These are phyloP conservation scores for Polychytrium aggregatum DNA, from an alignment of 192 early-diverging fungal genomes.

Conservation along the genomic window DNA sequence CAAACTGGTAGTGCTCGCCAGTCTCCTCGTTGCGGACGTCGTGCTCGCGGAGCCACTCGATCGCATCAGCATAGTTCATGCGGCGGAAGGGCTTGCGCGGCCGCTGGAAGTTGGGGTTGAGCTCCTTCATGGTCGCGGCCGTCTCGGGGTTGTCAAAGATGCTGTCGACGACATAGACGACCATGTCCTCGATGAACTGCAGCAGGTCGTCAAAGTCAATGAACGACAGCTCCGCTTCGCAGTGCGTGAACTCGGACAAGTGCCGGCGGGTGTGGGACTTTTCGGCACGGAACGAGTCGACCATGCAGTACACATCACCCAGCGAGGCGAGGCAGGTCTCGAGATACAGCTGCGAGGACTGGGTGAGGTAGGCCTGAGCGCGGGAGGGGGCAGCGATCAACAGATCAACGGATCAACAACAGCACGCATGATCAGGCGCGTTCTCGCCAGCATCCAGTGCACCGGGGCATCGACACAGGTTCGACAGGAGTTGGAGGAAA, in stretches of 20 bases:
- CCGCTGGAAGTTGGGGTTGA: slow-evolving; percentile 82
- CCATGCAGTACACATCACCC: slow-evolving; percentile 92
- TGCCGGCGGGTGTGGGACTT: slow-evolving; percentile 94
- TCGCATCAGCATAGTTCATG: slow-evolving; percentile 95
- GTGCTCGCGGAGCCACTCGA: slow-evolving; percentile 84
- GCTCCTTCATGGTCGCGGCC: slow-evolving; percentile 65
- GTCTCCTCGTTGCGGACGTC: slow-evolving; percentile 66
- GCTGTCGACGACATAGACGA: slow-evolving; percentile 60
- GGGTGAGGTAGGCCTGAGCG: slow-evolving; percentile 81
- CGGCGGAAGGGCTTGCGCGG: slow-evolving; percentile 81
- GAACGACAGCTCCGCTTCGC: slow-evolving; percentile 93
- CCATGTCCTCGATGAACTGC: slow-evolving; percentile 77
- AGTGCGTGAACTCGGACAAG: slow-evolving; percentile 92
- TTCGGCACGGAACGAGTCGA: slow-evolving; percentile 96
- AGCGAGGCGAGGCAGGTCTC: slow-evolving; percentile 91
- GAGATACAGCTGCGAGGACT: slow-evolving; percentile 97
- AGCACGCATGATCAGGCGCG: too few species aligned
- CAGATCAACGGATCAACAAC: too few species aligned
- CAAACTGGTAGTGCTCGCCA: slow-evolving; percentile 86
- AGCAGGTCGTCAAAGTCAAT: slow-evolving; percentile 87
- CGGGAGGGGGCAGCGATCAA: neutral
- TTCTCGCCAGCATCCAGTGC: too few species aligned
- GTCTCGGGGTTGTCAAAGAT: slow-evolving; percentile 67
- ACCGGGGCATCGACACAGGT: too few species aligned
- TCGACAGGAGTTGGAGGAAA: too few species aligned